Evolutionary conservation across 2,329 filamentous ascomycete genomes (phyloP), one percentile per base, ranked within the genome.

Genomic region (Trichoderma hamatum): DNA sequence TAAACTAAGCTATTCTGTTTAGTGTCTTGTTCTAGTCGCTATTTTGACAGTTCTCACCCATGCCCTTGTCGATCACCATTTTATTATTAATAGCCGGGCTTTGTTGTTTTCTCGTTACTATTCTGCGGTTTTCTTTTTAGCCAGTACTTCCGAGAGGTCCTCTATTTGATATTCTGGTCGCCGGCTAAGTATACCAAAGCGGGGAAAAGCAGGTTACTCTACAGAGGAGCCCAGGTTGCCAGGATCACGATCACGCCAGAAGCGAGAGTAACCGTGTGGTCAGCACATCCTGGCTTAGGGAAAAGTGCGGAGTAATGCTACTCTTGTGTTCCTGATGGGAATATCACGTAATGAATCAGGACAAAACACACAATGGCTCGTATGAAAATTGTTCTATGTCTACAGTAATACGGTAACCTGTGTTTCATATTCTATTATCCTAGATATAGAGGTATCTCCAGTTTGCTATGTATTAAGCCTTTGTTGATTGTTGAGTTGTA

Each of bases 111-210:
- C 13, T 14, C 26, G 28, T 24, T 66, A 16, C 26, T 10, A 34
- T 10, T 19, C 34, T 55, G 39, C 19, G 13, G 6, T 49, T 46
- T 36, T 26, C 34, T 16, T 32, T 66, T 66, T 66, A 66, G 63
- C 63, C 63, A 66, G 26, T 58, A 58, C 62, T 55, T 39, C 52
- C 24, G 51, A 58, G 13, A 58, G 52, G 36, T 49, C 36, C 26
- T 43, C 39, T 4, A 28, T 34, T 49, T 19, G 52, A 36, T 66
- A 14, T 49, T 26, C 28, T 56, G 16, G 10, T 65, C 16, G 21
- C 63, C 63, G 63, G 63, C 63, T 66, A 66, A 66, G 63, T 66
- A 49, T 51, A 46, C 39, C 49, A 66, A 66, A 56, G 63, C 63
- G 63, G 63, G 54, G 63, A 26, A 32, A 49, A 19, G 52, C 52